Percentiles rank a stretch among this genome's conserved stretches.
These are phyloP conservation scores for Aureobasidium lini DNA, from an alignment of 2,329 filamentous ascomycete genomes.

Conservation along the genomic window DNA sequence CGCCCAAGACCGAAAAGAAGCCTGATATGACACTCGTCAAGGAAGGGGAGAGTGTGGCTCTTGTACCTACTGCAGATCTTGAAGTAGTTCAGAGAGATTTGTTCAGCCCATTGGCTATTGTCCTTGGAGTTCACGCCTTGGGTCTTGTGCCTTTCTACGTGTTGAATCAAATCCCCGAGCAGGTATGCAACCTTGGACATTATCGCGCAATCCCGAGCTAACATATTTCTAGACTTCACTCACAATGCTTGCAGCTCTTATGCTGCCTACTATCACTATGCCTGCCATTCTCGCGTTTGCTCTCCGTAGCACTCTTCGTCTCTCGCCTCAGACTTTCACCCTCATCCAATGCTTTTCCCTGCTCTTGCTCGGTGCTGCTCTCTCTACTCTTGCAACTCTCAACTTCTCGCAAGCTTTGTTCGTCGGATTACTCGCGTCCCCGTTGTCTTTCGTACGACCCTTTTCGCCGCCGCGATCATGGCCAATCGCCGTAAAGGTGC, in stretches of 20 bases:
- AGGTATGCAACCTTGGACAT: constrained; percentile 43
- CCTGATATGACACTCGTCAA: constrained; percentile 30
- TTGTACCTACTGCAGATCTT: constrained; percentile 33
- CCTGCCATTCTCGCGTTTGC: constrained; percentile 26
- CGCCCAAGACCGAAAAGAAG: constrained; percentile 25
- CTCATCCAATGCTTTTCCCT: constrained; percentile 87
- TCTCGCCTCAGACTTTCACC: constrained; percentile 62
- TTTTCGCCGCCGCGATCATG: constrained; percentile 11
- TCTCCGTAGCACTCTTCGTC: constrained; percentile 33
- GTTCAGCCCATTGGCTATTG: constrained; percentile 64
- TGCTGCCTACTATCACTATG: constrained; percentile 16
- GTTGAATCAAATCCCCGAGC: constrained; percentile 67
- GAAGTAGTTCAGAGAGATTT: constrained; percentile 54
- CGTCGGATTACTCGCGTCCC: constrained; percentile 69
- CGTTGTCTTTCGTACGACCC: constrained; percentile 64
- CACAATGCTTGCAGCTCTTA: constrained; percentile 9
- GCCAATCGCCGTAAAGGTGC: not conserved
- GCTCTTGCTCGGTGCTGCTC: constrained; percentile 83
- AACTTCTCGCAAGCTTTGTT: constrained; percentile 91
- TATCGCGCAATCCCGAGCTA: not conserved
- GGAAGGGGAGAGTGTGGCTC: constrained; percentile 27
- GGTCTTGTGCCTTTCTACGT: constrained; percentile 74
- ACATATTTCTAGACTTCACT: constrained; percentile 5
- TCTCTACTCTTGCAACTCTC: constrained; percentile 85
- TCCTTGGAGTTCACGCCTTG: constrained; percentile 65